Evolutionary conservation across 495 filamentous ascomycete species (phyloP).

Genomic region (Saxophila tyrrhenica): DNA sequence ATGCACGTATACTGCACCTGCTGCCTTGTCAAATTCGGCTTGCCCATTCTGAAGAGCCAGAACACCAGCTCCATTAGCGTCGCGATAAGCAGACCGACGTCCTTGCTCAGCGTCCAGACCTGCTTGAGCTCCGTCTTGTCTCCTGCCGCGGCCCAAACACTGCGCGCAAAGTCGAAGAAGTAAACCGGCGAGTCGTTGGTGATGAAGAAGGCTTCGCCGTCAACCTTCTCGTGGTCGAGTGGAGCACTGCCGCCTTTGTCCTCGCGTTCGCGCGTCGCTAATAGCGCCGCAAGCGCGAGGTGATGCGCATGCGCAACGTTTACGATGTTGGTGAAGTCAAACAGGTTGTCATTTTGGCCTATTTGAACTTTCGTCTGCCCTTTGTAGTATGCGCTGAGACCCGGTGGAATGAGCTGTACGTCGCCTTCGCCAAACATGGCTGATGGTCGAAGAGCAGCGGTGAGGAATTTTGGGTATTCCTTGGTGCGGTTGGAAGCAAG

Average conservation of each 20-base stretch:
- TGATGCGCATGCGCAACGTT: slow-evolving; percentile 69
- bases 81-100: slow-evolving; percentile 53
- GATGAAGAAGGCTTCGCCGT: slow-evolving; percentile 91
- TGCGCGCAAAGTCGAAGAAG: slow-evolving; percentile 88
- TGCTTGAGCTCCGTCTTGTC: slow-evolving; percentile 29
- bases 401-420: slow-evolving; percentile 46
- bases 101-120: slow-evolving; percentile 57
- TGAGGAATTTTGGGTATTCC: slow-evolving; percentile 30
- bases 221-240: slow-evolving; percentile 66
- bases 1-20: slow-evolving; percentile 68
- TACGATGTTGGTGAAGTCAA: slow-evolving; percentile 73
- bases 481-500: slow-evolving; percentile 69
- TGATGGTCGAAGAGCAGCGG: slow-evolving; percentile 17
- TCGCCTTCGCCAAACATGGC: slow-evolving; percentile 33
- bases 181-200: slow-evolving; percentile 87
- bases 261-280: slow-evolving; percentile 42
- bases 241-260: slow-evolving; percentile 36
- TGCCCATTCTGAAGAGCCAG: slow-evolving; percentile 44
- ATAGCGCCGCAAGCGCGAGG: slow-evolving; percentile 59
- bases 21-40: slow-evolving; percentile 61
- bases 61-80: slow-evolving; percentile 57
- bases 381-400: slow-evolving; percentile 24
- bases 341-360: slow-evolving; percentile 77
- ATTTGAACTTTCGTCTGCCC: slow-evolving; percentile 70
- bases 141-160: slow-evolving; percentile 51